phyloP scores from a whole-genome alignment of 345 rosid genomes.

The Salix exigua region DNA sequence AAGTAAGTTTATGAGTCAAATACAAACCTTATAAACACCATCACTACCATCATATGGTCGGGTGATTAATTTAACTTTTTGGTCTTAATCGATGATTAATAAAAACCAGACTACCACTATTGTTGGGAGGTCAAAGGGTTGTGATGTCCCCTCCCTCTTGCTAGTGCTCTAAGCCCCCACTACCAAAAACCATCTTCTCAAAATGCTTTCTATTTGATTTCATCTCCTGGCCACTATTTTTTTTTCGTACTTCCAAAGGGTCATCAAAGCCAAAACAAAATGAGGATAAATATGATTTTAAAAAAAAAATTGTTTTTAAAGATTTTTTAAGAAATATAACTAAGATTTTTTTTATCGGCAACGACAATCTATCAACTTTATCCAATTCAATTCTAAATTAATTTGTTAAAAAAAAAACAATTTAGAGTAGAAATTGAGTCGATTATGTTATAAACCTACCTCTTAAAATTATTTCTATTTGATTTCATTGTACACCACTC shows the following conservation, averaged over 20 bases:
- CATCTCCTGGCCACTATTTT: conserved; percentile 43
- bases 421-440: no score
- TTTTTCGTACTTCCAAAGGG: conserved; percentile 29
- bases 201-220: conserved; percentile 19
- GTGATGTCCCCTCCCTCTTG: not conserved
- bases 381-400: no score
- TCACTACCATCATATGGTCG: conserved; percentile 29
- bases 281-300: conserved; percentile 21
- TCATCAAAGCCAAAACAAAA: conserved; percentile 44
- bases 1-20: conserved; percentile 12
- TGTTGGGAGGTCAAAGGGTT: conserved; percentile 19
- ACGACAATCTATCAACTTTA: no score
- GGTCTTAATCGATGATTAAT: conserved; percentile 14
- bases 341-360: no score
- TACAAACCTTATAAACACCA: conserved; percentile 22
- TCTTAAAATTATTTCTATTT: no score
- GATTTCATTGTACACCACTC: no score
- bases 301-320: no score
- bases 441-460: no score
- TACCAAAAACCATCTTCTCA: conserved; percentile 25
- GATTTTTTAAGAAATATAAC: no score
- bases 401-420: no score
- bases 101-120: not conserved
- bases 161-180: conserved; percentile 27
- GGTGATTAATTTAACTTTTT: conserved; percentile 18